These are phyloP conservation scores for Umbilicaria muhlenbergii DNA, from an alignment of 495 filamentous ascomycete species.

Conservation along the genomic window DNA sequence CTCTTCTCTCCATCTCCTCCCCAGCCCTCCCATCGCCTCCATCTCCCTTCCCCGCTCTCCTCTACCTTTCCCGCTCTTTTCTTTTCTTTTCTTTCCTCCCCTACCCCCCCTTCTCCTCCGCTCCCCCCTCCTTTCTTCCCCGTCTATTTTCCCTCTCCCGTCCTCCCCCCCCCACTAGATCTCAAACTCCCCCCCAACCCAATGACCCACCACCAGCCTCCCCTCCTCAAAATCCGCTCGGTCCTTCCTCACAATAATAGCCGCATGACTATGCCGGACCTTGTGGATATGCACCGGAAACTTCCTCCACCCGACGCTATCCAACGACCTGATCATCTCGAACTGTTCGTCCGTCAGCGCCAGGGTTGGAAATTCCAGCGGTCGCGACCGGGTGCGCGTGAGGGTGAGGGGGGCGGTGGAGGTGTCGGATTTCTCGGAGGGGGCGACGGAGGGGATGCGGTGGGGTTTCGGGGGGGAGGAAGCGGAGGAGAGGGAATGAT, in stretches of 20 bases:
- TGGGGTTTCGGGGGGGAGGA: background rate
- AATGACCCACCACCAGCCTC: conserved; percentile 64
- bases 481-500: too few relatives aligned
- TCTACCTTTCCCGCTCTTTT: too few relatives aligned
- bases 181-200: conserved; percentile 59
- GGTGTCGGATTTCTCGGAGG: conserved; percentile 21
- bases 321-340: conserved; percentile 61
- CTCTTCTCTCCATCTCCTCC: too few relatives aligned
- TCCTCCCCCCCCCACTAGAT: conserved; percentile 23
- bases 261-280: conserved; percentile 66
- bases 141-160: too few relatives aligned
- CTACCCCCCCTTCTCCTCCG: too few relatives aligned
- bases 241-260: conserved; percentile 64
- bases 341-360: conserved; percentile 71
- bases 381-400: conserved; percentile 2
- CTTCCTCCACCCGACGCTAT: conserved; percentile 61
- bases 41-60: too few relatives aligned
- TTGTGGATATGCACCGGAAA: conserved; percentile 80
- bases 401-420: conserved; percentile 21
- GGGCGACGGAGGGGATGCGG: conserved; percentile 22
- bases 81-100: conserved; percentile 32
- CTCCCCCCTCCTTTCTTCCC: too few relatives aligned
- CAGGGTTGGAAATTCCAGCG: conserved; percentile 42
- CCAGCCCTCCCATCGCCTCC: too few relatives aligned
- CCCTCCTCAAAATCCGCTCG: conserved; percentile 57